phyloP scores from a whole-genome alignment of 768 basidiomycete species.

The Leucocoprinus sp. region DNA sequence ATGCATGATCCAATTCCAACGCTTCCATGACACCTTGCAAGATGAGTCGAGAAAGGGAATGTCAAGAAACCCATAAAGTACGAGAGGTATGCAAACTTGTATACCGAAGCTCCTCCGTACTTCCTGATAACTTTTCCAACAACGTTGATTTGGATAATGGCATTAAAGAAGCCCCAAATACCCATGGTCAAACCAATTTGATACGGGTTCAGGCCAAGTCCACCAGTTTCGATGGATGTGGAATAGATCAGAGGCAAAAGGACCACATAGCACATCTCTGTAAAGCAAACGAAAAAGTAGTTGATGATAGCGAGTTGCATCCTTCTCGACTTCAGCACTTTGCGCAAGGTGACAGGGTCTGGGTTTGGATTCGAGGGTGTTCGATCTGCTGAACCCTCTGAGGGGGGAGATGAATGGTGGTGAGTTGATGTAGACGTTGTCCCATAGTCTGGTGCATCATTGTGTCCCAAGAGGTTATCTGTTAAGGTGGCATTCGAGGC shows the following conservation, averaged over 20 bases:
- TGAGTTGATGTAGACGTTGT: conserved; percentile 7
- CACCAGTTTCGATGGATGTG: conserved; percentile 53
- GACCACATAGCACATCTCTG: conserved; percentile 28
- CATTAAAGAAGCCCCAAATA: conserved; percentile 36
- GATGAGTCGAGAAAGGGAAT: conserved; percentile 27
- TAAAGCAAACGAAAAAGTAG: conserved; percentile 28
- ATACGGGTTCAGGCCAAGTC: conserved; percentile 56
- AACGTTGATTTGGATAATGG: conserved; percentile 40
- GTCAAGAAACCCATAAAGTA: conserved; percentile 20
- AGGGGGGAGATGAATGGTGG: conserved; percentile 7
- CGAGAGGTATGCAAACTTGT: conserved; percentile 25
- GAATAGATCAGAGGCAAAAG: conserved; percentile 40
- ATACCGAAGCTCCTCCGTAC: conserved; percentile 47
- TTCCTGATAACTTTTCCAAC: conserved; percentile 44
- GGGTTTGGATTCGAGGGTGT: conserved; percentile 3
- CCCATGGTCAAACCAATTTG: conserved; percentile 54
- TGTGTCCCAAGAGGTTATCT: conserved; percentile 7
- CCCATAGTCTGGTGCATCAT: conserved; percentile 11
- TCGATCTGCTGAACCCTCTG: conserved; percentile 5
- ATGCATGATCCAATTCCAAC: conserved; percentile 23
- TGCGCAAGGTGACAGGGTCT: conserved; percentile 12
- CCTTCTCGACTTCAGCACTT: conserved; percentile 20
- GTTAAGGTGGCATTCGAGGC: background rate
- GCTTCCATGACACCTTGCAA: conserved; percentile 25
- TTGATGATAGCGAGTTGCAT: conserved; percentile 25